Conservation (phyloP, 139 green algal species). For the Haematococcus lacustris region DNA sequence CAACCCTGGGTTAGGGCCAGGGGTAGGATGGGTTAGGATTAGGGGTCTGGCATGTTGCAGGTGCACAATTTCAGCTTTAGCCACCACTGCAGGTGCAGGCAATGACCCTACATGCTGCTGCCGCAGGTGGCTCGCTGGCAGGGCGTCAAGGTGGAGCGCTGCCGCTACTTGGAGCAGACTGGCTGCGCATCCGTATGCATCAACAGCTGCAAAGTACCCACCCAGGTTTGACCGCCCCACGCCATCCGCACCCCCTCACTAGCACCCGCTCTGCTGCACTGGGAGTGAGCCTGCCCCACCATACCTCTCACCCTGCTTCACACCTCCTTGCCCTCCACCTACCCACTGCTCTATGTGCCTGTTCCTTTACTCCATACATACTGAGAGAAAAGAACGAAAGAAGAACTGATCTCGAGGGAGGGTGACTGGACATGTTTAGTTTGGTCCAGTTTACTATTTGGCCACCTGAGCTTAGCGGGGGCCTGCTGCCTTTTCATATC, state of each 20-base stretch:
- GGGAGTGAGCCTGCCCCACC: no score
- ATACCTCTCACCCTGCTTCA: background rate
- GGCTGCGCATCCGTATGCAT: conserved; percentile 78
- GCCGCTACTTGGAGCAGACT: conserved; percentile 80
- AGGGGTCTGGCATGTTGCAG: no score
- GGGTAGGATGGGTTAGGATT: no score
- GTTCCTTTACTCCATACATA: background rate
- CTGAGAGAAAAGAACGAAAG: background rate
- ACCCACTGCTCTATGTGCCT: background rate
- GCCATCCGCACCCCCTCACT: background rate
- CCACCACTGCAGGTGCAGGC: no score
- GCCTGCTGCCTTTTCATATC: no score
- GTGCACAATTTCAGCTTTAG: no score
- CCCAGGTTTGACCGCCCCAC: conserved; percentile 44
- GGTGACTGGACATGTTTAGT: no score
- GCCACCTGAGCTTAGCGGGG: no score
- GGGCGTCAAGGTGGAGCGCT: conserved; percentile 76
- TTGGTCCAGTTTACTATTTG: background rate
- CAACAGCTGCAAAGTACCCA: conserved; percentile 87
- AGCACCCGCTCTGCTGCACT: no score
- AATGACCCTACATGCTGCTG: no score
- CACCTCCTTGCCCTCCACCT: background rate
- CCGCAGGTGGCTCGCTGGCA: conserved; percentile 24
- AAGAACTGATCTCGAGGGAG: no score
- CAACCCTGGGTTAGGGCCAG: no score